Percentiles rank a stretch among this genome's conserved stretches.
These are phyloP conservation scores for Ilyonectria robusta DNA, from an alignment of 2,329 filamentous ascomycete species.

Conservation along the genomic window DNA sequence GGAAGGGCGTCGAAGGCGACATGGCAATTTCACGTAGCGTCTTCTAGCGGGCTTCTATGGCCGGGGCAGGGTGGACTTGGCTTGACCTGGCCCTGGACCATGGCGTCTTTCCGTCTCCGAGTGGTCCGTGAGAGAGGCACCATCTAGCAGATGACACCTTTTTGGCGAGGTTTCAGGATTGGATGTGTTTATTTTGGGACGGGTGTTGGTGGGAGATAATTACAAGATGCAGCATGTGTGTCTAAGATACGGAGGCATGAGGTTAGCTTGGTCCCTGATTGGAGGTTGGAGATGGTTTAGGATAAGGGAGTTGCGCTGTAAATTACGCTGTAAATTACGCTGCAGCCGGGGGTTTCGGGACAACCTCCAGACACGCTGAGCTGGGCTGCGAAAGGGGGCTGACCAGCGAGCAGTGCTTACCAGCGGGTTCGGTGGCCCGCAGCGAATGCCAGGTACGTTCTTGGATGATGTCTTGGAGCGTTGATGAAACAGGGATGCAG, in stretches of 20 bases:
- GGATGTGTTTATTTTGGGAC: conserved; percentile 1
- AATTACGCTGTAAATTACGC: neutral
- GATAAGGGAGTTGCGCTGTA: neutral
- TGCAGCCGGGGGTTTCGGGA: neutral
- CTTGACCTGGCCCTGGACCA: conserved; percentile 29
- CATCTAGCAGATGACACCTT: conserved; percentile 4
- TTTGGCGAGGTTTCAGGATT: conserved; percentile 15
- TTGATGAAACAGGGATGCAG: conserved; percentile 42
- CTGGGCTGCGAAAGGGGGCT: conserved; percentile 4
- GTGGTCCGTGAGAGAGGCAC: conserved; percentile 33
- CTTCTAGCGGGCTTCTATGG: conserved; percentile 49
- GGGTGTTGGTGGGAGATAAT: neutral
- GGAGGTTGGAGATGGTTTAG: neutral
- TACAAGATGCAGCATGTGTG: too few relatives aligned
- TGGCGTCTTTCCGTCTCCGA: conserved; percentile 35
- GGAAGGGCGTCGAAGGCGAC: neutral
- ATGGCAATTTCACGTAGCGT: conserved; percentile 38
- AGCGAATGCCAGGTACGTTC: conserved; percentile 23
- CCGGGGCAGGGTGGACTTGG: conserved; percentile 36
- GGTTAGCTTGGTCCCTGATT: neutral
- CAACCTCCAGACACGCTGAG: neutral
- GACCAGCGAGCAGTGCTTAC: conserved; percentile 12
- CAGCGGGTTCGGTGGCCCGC: conserved; percentile 12
- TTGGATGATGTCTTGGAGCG: conserved; percentile 13
- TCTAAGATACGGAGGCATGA: neutral